Percentiles rank a stretch among this genome's conserved stretches.
Conservation (phyloP, 345 rosid genomes). For the Acer saccharum region DNA sequence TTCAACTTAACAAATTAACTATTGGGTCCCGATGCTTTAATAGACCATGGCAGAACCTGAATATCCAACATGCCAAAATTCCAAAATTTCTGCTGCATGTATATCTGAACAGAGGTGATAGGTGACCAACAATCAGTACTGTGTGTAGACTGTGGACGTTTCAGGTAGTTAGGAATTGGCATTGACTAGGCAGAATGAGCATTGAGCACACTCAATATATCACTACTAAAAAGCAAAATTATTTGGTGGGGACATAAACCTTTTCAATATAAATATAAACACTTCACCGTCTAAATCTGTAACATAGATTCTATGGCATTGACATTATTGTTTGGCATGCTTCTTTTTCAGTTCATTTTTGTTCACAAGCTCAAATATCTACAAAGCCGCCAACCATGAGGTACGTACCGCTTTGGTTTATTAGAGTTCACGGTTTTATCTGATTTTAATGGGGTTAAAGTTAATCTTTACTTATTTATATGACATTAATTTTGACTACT, state of each 20-base stretch:
- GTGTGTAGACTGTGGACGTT: not conserved
- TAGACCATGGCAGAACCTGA: not conserved
- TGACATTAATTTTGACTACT: too few relatives aligned
- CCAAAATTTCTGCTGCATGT: not conserved
- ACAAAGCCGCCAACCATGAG: too few relatives aligned
- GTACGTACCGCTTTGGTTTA: too few relatives aligned
- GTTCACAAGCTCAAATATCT: too few relatives aligned
- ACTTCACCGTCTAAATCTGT: too few relatives aligned
- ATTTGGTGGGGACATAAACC: too few relatives aligned
- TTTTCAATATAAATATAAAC: too few relatives aligned
- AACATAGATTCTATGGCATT: not conserved
- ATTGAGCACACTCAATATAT: too few relatives aligned
- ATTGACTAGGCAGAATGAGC: not conserved
- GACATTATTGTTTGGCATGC: slow-evolving; percentile 9
- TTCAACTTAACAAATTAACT: not conserved
- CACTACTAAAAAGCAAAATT: too few relatives aligned
- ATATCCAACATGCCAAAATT: not conserved
- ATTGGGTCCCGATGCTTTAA: not conserved
- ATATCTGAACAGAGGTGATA: not conserved
- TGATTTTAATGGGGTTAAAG: too few relatives aligned
- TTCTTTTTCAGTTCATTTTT: not conserved
- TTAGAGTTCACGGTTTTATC: too few relatives aligned
- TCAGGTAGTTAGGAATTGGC: slow-evolving; percentile 1
- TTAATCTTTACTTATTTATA: too few relatives aligned
- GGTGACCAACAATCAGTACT: not conserved